Percentiles rank a stretch among this genome's conserved stretches.
These are phyloP conservation scores for Tylopilus orsonianus DNA, from an alignment of 1,284 basidiomycete species.

Conservation along the genomic window DNA sequence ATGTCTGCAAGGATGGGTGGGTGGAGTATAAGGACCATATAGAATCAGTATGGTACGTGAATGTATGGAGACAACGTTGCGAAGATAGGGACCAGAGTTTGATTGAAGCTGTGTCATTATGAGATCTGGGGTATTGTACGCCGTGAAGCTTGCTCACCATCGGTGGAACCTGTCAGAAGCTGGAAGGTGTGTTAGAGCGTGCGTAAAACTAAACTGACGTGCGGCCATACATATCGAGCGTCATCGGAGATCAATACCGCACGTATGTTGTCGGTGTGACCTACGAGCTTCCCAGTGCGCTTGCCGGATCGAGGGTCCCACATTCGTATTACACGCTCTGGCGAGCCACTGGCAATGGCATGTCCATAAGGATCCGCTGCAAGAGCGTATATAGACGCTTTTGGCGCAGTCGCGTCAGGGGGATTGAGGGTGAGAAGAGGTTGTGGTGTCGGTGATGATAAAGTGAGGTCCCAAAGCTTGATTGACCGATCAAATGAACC, in stretches of 20 bases:
- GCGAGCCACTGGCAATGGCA: slow-evolving; percentile 85
- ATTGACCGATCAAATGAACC: slow-evolving; percentile 94
- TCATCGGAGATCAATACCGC: slow-evolving; percentile 88
- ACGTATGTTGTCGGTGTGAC: slow-evolving; percentile 96
- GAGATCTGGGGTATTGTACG: slow-evolving; percentile 8
- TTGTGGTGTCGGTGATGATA: slow-evolving; percentile 38
- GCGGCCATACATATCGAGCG: slow-evolving; percentile 73
- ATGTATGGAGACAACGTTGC: slow-evolving; percentile 93
- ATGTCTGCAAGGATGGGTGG: slow-evolving; percentile 86
- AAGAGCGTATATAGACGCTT: slow-evolving; percentile 80
- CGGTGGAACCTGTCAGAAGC: slow-evolving; percentile 88
- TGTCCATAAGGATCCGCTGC: slow-evolving; percentile 79
- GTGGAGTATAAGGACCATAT: slow-evolving; percentile 92
- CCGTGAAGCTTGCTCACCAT: slow-evolving; percentile 49
- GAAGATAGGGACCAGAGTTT: slow-evolving; percentile 91
- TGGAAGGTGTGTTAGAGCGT: slow-evolving; percentile 35
- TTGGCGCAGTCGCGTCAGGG: slow-evolving; percentile 59
- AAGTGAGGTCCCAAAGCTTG: slow-evolving; percentile 90
- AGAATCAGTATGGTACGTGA: slow-evolving; percentile 92
- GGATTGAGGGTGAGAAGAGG: slow-evolving; percentile 62
- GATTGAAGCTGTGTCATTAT: slow-evolving; percentile 57
- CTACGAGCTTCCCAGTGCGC: slow-evolving; percentile 76
- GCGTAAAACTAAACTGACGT: slow-evolving; percentile 2
- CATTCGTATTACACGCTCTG: slow-evolving; percentile 85
- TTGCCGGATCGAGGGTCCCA: slow-evolving; percentile 91